These are phyloP conservation scores for Suillus spraguei DNA, from an alignment of 768 basidiomycete genomes.

Conservation along the genomic window DNA sequence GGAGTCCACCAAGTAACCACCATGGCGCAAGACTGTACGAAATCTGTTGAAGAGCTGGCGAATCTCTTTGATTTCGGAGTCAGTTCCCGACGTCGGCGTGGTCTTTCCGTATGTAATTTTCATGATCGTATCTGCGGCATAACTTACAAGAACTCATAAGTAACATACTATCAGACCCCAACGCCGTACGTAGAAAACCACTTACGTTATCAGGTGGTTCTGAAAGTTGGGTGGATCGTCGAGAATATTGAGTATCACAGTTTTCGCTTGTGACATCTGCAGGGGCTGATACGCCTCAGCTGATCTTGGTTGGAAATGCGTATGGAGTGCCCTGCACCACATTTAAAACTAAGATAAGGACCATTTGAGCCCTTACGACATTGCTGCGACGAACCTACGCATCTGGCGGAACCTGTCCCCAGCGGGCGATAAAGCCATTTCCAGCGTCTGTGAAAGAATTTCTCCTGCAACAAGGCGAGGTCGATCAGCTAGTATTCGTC, in stretches of 20 bases:
- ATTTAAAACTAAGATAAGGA: background rate
- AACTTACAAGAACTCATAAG: background rate
- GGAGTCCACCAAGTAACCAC: background rate
- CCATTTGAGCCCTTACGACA: background rate
- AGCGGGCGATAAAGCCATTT: background rate
- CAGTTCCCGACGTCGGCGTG: background rate
- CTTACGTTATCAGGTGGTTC: background rate
- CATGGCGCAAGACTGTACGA: background rate
- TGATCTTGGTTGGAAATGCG: background rate
- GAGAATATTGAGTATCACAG: background rate
- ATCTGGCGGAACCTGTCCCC: background rate
- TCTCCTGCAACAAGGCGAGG: background rate
- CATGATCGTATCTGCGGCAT: background rate
- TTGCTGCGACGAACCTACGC: background rate
- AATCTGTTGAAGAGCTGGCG: background rate
- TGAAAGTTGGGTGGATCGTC: background rate
- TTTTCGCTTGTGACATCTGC: constrained; percentile 9
- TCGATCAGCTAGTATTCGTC: constrained; percentile 31
- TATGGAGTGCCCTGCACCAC: background rate
- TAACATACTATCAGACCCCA: background rate
- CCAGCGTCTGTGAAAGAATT: background rate
- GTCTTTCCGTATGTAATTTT: background rate
- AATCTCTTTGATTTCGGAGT: background rate
- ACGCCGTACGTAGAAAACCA: background rate
- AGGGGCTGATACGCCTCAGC: background rate